phyloP scores from a whole-genome alignment of 306 rosid genomes.

The Gastrolobium villosum region DNA sequence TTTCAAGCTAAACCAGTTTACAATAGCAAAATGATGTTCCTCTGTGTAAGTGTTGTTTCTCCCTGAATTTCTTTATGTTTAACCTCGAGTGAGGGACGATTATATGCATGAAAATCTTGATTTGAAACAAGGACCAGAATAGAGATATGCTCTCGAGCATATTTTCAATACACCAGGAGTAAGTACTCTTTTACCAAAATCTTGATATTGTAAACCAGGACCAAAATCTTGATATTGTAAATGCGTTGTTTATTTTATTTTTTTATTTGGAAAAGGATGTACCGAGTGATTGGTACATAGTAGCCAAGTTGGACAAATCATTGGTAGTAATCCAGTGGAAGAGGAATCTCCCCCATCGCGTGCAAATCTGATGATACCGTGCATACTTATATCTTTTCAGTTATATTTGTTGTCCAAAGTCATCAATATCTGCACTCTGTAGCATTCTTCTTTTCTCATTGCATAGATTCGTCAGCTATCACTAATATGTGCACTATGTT shows the following conservation, averaged over 20 bases:
- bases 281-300: no score
- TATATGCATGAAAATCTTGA: conserved; percentile 18
- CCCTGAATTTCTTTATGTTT: neutral
- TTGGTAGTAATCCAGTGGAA: neutral
- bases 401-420: neutral
- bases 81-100: neutral
- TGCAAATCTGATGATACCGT: neutral
- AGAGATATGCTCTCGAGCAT: neutral
- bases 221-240: no score
- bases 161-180: no score
- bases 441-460: neutral
- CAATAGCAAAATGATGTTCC: conserved; percentile 16
- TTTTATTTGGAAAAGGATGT: no score
- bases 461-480: neutral
- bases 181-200: no score
- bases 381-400: neutral
- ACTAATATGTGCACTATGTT: neutral
- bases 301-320: conserved; percentile 11
- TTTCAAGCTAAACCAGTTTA: neutral
- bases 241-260: no score
- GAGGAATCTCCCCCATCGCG: conserved; percentile 1
- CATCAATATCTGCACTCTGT: conserved; percentile 24
- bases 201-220: no score
- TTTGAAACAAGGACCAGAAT: neutral
- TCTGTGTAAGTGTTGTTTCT: neutral